Conservation (phyloP, 495 filamentous ascomycete genomes). For the Xylaria venustula region DNA sequence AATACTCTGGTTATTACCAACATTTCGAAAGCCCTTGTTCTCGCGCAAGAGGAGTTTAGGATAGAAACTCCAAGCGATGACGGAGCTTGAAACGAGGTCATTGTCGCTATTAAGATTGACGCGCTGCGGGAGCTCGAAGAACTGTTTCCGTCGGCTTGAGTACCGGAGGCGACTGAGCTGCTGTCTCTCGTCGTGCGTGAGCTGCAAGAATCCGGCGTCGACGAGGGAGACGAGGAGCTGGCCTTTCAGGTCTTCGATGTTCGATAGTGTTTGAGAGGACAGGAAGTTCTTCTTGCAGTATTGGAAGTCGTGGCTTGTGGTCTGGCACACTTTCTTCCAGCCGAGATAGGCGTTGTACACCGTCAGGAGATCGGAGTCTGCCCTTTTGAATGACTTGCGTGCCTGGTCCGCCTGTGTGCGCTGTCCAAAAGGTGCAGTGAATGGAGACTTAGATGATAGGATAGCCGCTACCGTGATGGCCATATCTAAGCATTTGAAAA, state of each 20-base stretch:
- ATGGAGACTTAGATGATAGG: conserved; percentile 91
- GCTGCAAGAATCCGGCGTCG: conserved; percentile 75
- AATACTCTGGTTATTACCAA: conserved; percentile 85
- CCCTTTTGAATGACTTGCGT: conserved; percentile 72
- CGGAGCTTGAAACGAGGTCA: conserved; percentile 70
- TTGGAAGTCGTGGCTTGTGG: conserved; percentile 65
- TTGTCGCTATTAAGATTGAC: conserved; percentile 74
- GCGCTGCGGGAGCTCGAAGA: conserved; percentile 74
- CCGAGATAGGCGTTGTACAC: conserved; percentile 88
- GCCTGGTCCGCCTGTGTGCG: conserved; percentile 75
- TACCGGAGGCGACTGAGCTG: conserved; percentile 58
- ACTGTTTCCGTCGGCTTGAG: conserved; percentile 58
- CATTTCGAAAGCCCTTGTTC: conserved; percentile 85
- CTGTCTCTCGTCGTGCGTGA: conserved; percentile 66
- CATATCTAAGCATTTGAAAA: conserved; percentile 89
- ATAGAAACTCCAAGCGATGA: conserved; percentile 91
- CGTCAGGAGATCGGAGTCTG: conserved; percentile 88
- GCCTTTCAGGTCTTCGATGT: conserved; percentile 92
- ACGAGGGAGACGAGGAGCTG: conserved; percentile 79
- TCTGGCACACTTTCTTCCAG: conserved; percentile 76
- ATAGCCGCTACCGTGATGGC: conserved; percentile 88
- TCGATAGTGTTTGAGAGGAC: conserved; percentile 74
- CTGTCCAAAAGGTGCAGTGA: conserved; percentile 79
- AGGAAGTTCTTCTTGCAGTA: conserved; percentile 94
- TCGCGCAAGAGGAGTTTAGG: conserved; percentile 86